Conservation (phyloP, 208 protist genomes). For the Naegleria gruberi region DNA sequence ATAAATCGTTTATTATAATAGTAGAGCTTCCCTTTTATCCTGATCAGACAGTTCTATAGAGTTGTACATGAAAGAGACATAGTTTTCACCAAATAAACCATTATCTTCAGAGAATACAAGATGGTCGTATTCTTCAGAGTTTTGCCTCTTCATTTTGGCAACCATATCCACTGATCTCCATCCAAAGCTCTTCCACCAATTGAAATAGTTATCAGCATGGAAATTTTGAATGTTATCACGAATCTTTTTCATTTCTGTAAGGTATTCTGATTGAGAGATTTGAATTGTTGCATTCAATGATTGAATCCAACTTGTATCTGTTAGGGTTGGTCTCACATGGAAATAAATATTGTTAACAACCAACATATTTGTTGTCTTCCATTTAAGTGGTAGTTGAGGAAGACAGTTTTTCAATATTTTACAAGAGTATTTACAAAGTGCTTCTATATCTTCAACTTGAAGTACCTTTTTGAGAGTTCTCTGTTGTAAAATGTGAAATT, state of each 20-base stretch:
- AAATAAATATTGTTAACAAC: not conserved
- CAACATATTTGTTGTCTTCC: not conserved
- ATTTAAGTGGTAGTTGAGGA: not conserved
- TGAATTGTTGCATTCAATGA: not conserved
- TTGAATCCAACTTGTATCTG: constrained; percentile 7
- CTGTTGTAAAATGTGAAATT: not conserved
- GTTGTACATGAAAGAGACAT: not conserved
- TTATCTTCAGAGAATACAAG: not conserved
- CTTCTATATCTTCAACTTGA: not conserved
- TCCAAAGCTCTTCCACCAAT: not conserved
- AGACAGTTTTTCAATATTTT: not conserved
- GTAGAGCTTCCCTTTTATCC: not conserved
- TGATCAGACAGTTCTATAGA: not conserved
- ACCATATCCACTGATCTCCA: not conserved
- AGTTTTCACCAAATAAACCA: not conserved
- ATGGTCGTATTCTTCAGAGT: not conserved
- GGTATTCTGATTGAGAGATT: not conserved
- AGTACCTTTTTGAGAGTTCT: not conserved
- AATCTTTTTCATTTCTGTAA: not conserved
- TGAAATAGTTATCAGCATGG: not conserved
- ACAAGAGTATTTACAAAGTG: not conserved
- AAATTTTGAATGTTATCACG: not conserved
- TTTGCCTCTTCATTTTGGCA: not conserved
- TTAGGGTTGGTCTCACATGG: not conserved
- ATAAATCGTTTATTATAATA: too few relatives aligned